Evolutionary conservation across 768 basidiomycete genomes (phyloP).

Genomic region (Asterophora lycoperdoides): DNA sequence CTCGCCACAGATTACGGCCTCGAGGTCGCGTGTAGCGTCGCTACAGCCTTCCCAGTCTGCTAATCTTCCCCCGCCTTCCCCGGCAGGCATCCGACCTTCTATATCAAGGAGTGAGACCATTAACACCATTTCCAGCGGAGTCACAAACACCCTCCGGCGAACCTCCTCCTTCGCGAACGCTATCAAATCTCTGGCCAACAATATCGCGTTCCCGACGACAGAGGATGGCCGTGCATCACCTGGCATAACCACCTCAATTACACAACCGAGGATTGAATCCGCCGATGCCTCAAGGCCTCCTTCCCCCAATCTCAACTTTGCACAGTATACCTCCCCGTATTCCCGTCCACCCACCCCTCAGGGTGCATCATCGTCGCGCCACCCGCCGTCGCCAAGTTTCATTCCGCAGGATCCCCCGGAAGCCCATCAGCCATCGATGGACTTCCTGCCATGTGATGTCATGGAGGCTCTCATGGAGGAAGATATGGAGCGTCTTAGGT

Average conservation of each 20-base stretch:
- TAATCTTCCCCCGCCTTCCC: constrained; percentile 42
- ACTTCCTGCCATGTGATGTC: constrained; percentile 71
- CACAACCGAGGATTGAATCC: constrained; percentile 22
- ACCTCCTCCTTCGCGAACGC: constrained; percentile 81
- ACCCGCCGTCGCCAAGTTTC: constrained; percentile 23
- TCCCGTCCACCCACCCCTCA: constrained; percentile 47
- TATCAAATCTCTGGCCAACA: constrained; percentile 63
- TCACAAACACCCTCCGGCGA: constrained; percentile 65
- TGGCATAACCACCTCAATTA: constrained; percentile 18
- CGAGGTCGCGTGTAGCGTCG: constrained; percentile 45
- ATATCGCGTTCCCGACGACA: constrained; percentile 62
- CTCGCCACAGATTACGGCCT: constrained; percentile 34
- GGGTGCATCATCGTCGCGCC: constrained; percentile 16
- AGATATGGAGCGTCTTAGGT: constrained; percentile 87
- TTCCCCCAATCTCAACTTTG: constrained; percentile 74
- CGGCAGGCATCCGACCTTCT: constrained; percentile 40
- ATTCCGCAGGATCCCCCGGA: constrained; percentile 28
- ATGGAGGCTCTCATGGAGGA: constrained; percentile 90
- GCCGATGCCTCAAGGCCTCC: constrained; percentile 62
- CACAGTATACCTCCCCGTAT: constrained; percentile 76
- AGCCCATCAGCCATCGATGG: constrained; percentile 32
- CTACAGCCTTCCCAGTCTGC: constrained; percentile 45
- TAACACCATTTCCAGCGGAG: constrained; percentile 56
- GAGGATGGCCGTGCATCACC: constrained; percentile 49
- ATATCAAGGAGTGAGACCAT: constrained; percentile 59